phyloP scores from a whole-genome alignment of 106 monocot genomes.

The Dactylorhiza incarnata region DNA sequence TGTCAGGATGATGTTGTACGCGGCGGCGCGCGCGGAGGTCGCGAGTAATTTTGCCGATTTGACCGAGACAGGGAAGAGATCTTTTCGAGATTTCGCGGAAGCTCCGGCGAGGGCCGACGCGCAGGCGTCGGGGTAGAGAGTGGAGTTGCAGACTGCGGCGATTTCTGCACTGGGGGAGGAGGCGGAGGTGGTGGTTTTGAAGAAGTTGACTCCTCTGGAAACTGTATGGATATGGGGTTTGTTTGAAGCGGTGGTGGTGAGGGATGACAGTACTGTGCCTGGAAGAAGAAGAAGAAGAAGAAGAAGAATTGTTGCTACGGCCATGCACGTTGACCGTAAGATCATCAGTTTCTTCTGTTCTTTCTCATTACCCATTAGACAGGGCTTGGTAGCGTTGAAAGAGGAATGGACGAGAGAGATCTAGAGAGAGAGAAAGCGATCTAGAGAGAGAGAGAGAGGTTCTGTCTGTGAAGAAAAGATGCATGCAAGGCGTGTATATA shows the following conservation, averaged over 20 bases:
- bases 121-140: constrained; percentile 39
- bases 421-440: too few species aligned
- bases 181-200: constrained; percentile 5
- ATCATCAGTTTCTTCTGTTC: neutral
- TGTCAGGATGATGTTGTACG: constrained; percentile 33
- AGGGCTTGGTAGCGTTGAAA: neutral
- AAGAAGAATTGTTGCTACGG: neutral
- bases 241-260: neutral
- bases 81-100: neutral
- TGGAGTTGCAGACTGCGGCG: constrained; percentile 22
- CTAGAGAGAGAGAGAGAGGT: neutral
- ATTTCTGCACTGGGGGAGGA: constrained; percentile 1
- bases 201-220: neutral
- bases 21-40: constrained; percentile 20
- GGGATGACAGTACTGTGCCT: neutral
- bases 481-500: too few species aligned
- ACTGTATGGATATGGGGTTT: neutral
- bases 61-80: constrained; percentile 42
- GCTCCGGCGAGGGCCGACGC: constrained; percentile 14
- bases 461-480: neutral
- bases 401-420: too few species aligned
- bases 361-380: neutral
- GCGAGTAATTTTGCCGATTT: constrained; percentile 28
- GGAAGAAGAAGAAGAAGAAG: neutral
- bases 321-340: neutral